phyloP scores from a whole-genome alignment of 257 asterid genomes.

The Cordia subcordata region DNA sequence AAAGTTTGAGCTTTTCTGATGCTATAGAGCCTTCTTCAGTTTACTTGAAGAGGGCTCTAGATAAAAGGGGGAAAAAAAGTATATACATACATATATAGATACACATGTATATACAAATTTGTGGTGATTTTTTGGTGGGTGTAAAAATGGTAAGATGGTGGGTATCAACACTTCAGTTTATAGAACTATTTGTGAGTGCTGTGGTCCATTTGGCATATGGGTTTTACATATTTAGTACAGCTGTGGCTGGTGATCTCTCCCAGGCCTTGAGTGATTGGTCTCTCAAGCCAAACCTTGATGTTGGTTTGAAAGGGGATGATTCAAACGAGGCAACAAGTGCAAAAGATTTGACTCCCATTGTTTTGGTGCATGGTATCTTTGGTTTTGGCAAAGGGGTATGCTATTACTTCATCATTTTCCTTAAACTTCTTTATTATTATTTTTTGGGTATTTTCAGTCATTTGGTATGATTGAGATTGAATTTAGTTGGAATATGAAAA shows the following conservation, averaged over 20 bases:
- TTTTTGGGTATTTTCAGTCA: neutral
- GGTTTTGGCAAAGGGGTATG: slow-evolving; percentile 99
- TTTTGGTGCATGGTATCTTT: slow-evolving; percentile 88
- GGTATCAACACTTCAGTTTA: slow-evolving; percentile 56
- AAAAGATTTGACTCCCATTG: slow-evolving; percentile 86
- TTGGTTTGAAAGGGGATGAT: slow-evolving; percentile 35
- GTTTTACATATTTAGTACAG: slow-evolving; percentile 85
- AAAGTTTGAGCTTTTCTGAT: neutral
- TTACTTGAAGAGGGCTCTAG: slow-evolving; percentile 58
- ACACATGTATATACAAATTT: neutral
- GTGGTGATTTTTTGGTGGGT: neutral
- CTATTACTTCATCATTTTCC: neutral
- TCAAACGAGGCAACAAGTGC: slow-evolving; percentile 25
- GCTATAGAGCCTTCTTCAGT: slow-evolving; percentile 46
- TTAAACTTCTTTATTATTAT: neutral
- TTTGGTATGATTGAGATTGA: neutral
- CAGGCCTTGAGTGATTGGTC: slow-evolving; percentile 59
- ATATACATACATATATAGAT: neutral
- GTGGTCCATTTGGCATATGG: slow-evolving; percentile 86
- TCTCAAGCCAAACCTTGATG: slow-evolving; percentile 54
- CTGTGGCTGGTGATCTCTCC: slow-evolving; percentile 82
- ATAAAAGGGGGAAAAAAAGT: neutral
- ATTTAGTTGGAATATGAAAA: neutral
- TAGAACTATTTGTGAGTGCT: slow-evolving; percentile 66
- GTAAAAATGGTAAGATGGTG: slow-evolving; percentile 70